Percentiles rank a stretch among this genome's conserved stretches.
Evolutionary conservation across 176 grass and related monocot genomes (phyloP).

Genomic region (Avena eriantha): DNA sequence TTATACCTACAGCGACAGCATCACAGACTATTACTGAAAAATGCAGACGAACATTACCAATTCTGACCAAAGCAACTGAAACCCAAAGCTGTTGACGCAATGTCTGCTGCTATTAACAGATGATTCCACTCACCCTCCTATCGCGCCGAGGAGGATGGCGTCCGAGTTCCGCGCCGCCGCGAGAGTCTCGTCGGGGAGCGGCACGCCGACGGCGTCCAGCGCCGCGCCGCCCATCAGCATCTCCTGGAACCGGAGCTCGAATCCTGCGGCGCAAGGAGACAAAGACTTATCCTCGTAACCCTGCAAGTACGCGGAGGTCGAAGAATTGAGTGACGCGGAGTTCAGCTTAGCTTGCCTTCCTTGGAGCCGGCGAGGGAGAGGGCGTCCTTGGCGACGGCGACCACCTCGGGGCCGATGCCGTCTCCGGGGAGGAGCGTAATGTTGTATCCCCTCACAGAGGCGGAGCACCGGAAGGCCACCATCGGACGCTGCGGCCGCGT

Average conservation of each 20-base stretch:
- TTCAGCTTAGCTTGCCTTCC: constrained; percentile 48
- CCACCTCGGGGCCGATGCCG: constrained; percentile 95
- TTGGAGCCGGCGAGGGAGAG: constrained; percentile 69
- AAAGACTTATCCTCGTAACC: neutral
- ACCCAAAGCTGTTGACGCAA: neutral
- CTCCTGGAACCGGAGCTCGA: constrained; percentile 64
- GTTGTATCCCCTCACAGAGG: constrained; percentile 57
- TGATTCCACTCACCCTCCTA: constrained; percentile 78
- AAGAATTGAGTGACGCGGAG: neutral
- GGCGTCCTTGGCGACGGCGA: constrained; percentile 86
- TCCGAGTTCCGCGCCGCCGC: constrained; percentile 55
- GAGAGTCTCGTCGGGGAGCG: constrained; percentile 80
- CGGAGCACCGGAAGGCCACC: constrained; percentile 45
- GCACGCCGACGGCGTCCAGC: constrained; percentile 64
- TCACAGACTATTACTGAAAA: neutral
- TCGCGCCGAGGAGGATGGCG: constrained; percentile 73
- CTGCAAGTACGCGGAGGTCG: neutral
- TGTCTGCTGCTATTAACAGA: neutral
- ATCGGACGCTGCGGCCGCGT: neutral
- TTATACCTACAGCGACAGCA: constrained; percentile 58
- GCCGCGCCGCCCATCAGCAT: constrained; percentile 79
- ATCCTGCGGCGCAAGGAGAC: constrained; percentile 43
- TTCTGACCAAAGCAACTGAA: neutral
- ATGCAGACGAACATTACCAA: too few species aligned
- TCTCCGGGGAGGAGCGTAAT: constrained; percentile 89